phyloP scores from a whole-genome alignment of 2,329 filamentous ascomycete species.

The Fusarium goolgardi region DNA sequence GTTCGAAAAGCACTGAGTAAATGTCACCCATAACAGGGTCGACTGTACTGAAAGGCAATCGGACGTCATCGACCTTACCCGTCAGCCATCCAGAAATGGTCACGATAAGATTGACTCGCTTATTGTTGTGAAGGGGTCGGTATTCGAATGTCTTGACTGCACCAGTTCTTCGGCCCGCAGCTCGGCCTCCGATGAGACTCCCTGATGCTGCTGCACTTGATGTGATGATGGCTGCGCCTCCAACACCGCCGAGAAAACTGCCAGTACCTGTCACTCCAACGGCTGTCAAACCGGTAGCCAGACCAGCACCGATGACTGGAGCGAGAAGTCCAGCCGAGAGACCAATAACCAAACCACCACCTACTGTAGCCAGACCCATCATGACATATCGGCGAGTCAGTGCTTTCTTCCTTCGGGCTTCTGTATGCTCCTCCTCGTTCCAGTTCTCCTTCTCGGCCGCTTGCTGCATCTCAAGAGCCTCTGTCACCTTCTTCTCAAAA shows the following conservation, averaged over 20 bases:
- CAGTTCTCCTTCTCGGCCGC: conserved; percentile 94
- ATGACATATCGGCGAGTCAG: conserved; percentile 88
- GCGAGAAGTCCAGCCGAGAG: conserved; percentile 92
- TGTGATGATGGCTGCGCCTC: conserved; percentile 93
- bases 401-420: conserved; percentile 82
- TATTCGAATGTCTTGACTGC: conserved; percentile 98
- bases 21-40: conserved; percentile 98
- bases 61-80: conserved; percentile 95
- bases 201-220: conserved; percentile 88
- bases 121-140: conserved; percentile 96
- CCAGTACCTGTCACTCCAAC: conserved; percentile 92
- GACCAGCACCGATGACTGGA: conserved; percentile 91
- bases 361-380: conserved; percentile 97
- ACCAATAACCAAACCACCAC: conserved; percentile 93
- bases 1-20: conserved; percentile 97
- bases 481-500: conserved; percentile 96
- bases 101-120: conserved; percentile 93
- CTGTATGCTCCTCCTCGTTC: conserved; percentile 97
- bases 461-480: conserved; percentile 98
- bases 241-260: conserved; percentile 89
- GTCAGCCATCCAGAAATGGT: conserved; percentile 99
- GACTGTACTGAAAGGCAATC: conserved; percentile 93
- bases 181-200: conserved; percentile 84
- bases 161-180: conserved; percentile 87
- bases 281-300: conserved; percentile 94